Evolutionary conservation across 2,329 filamentous ascomycete species (phyloP).

Genomic region (Lanzia echinophila): DNA sequence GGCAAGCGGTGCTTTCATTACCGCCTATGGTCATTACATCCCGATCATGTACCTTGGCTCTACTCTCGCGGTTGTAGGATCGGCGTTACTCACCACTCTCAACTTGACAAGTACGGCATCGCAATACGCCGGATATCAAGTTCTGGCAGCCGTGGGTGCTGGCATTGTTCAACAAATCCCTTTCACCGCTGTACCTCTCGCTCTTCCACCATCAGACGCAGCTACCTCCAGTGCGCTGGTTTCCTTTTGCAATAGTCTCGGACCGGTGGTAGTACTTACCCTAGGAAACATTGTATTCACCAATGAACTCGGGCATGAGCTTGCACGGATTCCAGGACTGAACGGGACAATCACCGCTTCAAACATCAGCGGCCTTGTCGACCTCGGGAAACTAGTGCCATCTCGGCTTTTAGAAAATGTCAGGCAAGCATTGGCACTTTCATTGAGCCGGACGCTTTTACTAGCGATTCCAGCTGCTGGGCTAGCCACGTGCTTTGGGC

Average conservation of each 20-base stretch:
- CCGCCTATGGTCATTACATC: not conserved
- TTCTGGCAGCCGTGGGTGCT: slow-evolving; percentile 38
- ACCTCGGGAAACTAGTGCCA: not conserved
- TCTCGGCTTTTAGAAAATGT: not conserved
- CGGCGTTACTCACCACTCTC: slow-evolving; percentile 25
- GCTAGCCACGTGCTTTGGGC: not conserved
- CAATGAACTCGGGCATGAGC: not conserved
- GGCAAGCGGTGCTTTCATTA: not conserved
- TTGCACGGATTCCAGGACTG: not conserved
- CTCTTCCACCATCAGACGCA: slow-evolving; percentile 34
- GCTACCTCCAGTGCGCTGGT: not conserved
- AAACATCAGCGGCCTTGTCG: not conserved
- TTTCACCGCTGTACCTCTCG: slow-evolving; percentile 41
- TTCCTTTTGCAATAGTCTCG: not conserved
- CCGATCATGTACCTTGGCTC: slow-evolving; percentile 25
- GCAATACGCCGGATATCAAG: slow-evolving; percentile 45
- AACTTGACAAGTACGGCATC: slow-evolving; percentile 35
- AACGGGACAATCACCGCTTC: not conserved
- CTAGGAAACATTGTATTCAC: not conserved
- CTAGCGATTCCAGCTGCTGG: not conserved
- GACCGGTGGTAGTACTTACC: not conserved
- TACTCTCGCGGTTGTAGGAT: slow-evolving; percentile 12
- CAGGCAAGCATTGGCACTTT: not conserved
- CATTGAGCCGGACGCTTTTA: not conserved
- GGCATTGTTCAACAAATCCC: slow-evolving; percentile 41